phyloP scores from a whole-genome alignment of 176 grass and related monocot genomes.

The Zoysia japonica region DNA sequence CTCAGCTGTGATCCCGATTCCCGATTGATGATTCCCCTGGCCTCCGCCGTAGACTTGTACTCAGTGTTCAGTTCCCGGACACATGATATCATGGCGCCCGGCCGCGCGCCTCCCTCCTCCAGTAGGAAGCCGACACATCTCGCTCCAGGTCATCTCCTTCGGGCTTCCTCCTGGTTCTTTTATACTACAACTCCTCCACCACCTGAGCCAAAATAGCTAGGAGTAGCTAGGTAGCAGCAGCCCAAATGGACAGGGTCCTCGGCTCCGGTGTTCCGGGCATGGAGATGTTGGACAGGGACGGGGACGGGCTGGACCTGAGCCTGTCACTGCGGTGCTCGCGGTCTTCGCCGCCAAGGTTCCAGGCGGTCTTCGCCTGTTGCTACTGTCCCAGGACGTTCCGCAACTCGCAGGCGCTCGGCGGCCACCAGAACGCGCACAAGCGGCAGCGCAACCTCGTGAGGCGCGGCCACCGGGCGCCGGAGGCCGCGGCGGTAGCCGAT shows the following conservation, averaged over 20 bases:
- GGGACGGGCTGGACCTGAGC: conserved; percentile 56
- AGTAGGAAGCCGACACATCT: conserved; percentile 24
- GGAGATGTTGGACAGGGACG: conserved; percentile 20
- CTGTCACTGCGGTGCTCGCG: conserved; percentile 62
- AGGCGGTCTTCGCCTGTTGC: conserved; percentile 64
- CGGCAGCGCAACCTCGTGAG: conserved; percentile 63
- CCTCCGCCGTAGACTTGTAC: conserved; percentile 1
- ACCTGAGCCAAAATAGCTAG: not conserved
- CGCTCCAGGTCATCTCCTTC: not conserved
- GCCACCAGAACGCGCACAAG: conserved; percentile 77
- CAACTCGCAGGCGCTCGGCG: conserved; percentile 68
- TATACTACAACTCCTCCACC: not conserved
- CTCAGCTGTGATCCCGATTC: not conserved
- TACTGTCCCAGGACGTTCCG: conserved; percentile 73
- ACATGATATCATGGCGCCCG: conserved; percentile 24
- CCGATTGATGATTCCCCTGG: not conserved
- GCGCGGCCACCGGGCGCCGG: conserved; percentile 18
- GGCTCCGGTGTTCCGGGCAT: conserved; percentile 27
- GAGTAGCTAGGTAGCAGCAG: not conserved
- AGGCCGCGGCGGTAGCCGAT: not conserved
- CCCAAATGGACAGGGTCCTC: conserved; percentile 22
- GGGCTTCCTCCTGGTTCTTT: not conserved
- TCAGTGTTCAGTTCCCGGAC: conserved; percentile 26
- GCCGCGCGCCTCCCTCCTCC: not conserved
- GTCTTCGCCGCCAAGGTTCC: conserved; percentile 49